phyloP scores from a whole-genome alignment of 2,329 filamentous ascomycete species.

The Westerdykella ornata region DNA sequence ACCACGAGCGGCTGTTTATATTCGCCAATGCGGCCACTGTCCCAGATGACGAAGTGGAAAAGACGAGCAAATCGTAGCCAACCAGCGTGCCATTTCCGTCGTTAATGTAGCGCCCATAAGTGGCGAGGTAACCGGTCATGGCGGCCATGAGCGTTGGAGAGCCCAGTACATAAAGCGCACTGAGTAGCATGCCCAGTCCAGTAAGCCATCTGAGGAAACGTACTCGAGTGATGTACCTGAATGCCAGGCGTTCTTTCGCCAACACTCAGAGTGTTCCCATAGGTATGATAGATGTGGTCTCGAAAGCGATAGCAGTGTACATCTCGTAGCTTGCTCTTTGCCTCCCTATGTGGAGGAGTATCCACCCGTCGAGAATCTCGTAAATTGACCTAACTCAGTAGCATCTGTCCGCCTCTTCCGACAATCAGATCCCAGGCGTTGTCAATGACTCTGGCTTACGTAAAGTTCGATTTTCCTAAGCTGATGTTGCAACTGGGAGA shows the following conservation, averaged over 20 bases:
- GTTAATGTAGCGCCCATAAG: constrained; percentile 23
- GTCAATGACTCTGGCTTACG: constrained; percentile 35
- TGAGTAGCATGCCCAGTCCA: constrained; percentile 26
- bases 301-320: constrained; percentile 23
- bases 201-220: constrained; percentile 31
- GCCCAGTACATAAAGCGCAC: constrained; percentile 28
- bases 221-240: constrained; percentile 17
- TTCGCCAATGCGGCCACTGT: constrained; percentile 13
- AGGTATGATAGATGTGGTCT: constrained; percentile 23
- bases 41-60: constrained; percentile 15
- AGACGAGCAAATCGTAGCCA: constrained; percentile 13
- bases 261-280: constrained; percentile 29
- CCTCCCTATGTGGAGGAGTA: constrained; percentile 32
- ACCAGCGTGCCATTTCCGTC: constrained; percentile 22
- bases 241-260: constrained; percentile 23
- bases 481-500: constrained; percentile 26
- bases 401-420: constrained; percentile 31
- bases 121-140: constrained; percentile 37
- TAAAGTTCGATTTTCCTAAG: constrained; percentile 31
- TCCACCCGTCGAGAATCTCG: constrained; percentile 33
- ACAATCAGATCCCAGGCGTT: constrained; percentile 36
- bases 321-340: constrained; percentile 28
- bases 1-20: constrained; percentile 13
- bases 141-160: constrained; percentile 36
- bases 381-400: constrained; percentile 33